Evolutionary conservation across 2,329 filamentous ascomycete genomes (phyloP).

Genomic region (Aureobasidium sp.): DNA sequence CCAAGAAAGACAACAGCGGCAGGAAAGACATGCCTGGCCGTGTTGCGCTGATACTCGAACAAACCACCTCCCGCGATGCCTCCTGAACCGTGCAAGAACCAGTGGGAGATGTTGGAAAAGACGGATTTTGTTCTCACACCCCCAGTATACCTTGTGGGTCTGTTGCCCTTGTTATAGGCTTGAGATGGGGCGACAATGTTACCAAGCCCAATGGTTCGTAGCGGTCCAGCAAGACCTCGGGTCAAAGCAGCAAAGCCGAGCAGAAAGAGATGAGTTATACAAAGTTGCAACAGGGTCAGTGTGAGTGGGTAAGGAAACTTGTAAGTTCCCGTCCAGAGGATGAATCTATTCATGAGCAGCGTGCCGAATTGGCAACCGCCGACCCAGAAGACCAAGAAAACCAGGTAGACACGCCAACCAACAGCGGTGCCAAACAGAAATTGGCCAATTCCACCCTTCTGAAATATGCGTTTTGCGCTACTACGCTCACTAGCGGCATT

Average conservation of each 20-base stretch:
- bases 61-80: slow-evolving; percentile 49
- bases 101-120: slow-evolving; percentile 24
- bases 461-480: slow-evolving; percentile 21
- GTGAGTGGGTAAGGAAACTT: slow-evolving; percentile 47
- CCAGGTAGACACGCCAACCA: slow-evolving; percentile 45
- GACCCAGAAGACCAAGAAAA: slow-evolving; percentile 42
- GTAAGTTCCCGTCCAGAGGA: slow-evolving; percentile 36
- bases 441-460: slow-evolving; percentile 40
- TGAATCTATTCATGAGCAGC: slow-evolving; percentile 46
- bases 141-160: slow-evolving; percentile 22
- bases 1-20: slow-evolving; percentile 44
- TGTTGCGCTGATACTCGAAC: slow-evolving; percentile 45
- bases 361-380: slow-evolving; percentile 42
- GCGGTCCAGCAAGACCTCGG: slow-evolving; percentile 36
- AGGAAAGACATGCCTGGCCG: slow-evolving; percentile 43
- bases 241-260: slow-evolving; percentile 43
- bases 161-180: slow-evolving; percentile 13
- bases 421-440: slow-evolving; percentile 42
- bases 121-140: slow-evolving; percentile 20
- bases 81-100: slow-evolving; percentile 37
- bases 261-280: slow-evolving; percentile 44
- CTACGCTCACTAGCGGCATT: slow-evolving; percentile 27
- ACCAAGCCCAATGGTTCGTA: slow-evolving; percentile 38
- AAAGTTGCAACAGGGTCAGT: slow-evolving; percentile 44
- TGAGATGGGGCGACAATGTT: slow-evolving; percentile 40